Base-by-base conservation (phyloP, 1,139 yeast species). In the Cylindricascospora bacillispora region DNA sequence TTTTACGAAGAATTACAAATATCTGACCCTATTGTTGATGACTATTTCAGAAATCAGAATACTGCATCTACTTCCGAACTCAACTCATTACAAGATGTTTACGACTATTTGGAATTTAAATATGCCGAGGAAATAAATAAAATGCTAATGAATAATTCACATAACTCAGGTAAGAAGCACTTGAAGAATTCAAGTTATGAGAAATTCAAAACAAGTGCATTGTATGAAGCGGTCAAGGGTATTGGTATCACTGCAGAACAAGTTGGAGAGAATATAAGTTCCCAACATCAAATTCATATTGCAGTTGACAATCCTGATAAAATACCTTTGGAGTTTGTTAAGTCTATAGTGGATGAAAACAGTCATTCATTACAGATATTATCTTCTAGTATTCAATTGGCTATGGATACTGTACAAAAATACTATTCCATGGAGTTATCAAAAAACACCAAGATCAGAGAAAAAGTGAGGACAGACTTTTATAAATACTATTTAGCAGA, bases 381-480 rank as follows among this genome's bases (percentile, higher is more conserved):
- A 27, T 76, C 70, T 42, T 62, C 70, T 26, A 76, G 77, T 33
- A 63, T 68, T 2, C 67, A 68, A 31, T 68, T 73, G 39, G 92
- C 89, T 1, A 57, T 76, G 27, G 77, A 70, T 36, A 86, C 92
- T 0, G 78, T 83, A 3, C 71, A 81, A 43, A 73, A 73, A 45
- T 73, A 78, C 47, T 75, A 67, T 44, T 75, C 93, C 1, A 86
- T 82, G 45, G 89, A 85, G 43, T 65, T 86, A 24, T 74, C 72
- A 49, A 78, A 81, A 47, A 80, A 85, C 47, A 92, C 95, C 13
- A 76, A 74, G 40, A 65, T 86, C 25, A 73, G 95, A 52, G 72
- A 71, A 35, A 76, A 74, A 43, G 67, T 89, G 32, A 73, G 98
- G 54, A 59, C 67, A 6, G 71, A 76, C 15, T 81, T 73, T 52